Base-by-base conservation (phyloP, 352 stramenopile species). In the Globisporangium yorkense region DNA sequence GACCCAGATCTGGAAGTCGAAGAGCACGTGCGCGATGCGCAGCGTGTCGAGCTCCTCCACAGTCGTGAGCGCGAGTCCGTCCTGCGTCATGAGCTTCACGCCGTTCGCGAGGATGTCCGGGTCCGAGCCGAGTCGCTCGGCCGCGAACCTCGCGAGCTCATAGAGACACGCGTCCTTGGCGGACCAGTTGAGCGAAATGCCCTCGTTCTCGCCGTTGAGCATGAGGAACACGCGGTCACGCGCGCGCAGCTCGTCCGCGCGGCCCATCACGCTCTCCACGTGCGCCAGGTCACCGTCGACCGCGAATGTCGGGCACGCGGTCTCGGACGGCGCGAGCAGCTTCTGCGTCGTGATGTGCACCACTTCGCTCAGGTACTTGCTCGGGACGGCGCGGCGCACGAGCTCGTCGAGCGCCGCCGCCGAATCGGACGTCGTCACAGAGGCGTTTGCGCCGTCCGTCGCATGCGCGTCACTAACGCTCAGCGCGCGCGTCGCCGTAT, bases 1-100 rank as follows among this genome's bases (percentile, higher is more conserved):
- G 18, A 89, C 79, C 78, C 78, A 91, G n/a, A 89, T 73, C 62
- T 89, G 77, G 51, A 71, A 72, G 41, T 88, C 73, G 18, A 88
- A 66, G 53, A 91, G 56, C 27, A 91, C 77, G 60, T 91, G 79
- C 13, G 73, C 81, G 52, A 91, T 68, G 27, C 75, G 73, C 45
- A 61, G 60, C 43, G 57, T 39, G 12, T 79, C 55, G 8, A 89
- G 51, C 31, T 87, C 58, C 8, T 54, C 46, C 9, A 62, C 56
- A 3, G 62, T 75, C 12, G 67, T 66, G 56, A 91, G 78, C 8
- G 71, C 68, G 9, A 74, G 50, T 8, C 81, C 76, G 58, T 74
- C 71, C 31, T 72, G 65, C 20, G 78, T 84, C 59, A 88, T 75
- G 24, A 89, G 54, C 27, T 75, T 77, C n/a, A 89, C 53, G 21